Evolutionary conservation across 257 asterid genomes (phyloP).

Genomic region (Scutellaria galericulata): DNA sequence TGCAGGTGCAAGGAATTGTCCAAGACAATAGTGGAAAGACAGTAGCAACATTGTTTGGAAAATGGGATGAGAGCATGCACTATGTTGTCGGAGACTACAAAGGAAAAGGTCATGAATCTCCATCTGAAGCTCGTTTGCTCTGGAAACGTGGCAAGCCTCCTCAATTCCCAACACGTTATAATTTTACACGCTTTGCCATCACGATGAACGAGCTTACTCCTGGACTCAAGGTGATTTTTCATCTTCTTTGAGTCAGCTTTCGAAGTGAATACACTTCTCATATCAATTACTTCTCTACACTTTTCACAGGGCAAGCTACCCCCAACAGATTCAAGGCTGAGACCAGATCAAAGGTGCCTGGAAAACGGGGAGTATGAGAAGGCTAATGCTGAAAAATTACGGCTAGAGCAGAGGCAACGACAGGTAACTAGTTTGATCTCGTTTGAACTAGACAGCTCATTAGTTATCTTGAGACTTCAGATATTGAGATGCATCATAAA

Average conservation of each 20-base stretch:
- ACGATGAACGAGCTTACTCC: conserved; percentile 87
- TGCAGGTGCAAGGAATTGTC: conserved; percentile 92
- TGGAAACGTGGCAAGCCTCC: conserved; percentile 92
- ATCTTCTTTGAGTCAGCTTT: no score
- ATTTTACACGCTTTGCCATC: conserved; percentile 85
- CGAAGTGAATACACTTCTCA: no score
- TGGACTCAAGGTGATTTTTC: conserved; percentile 65
- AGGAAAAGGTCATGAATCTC: conserved; percentile 65
- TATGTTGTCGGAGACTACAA: conserved; percentile 72
- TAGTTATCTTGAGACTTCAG: neutral
- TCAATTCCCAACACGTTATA: conserved; percentile 80
- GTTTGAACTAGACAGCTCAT: neutral
- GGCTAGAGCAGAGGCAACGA: conserved; percentile 92
- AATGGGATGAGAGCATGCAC: conserved; percentile 97
- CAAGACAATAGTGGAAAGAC: conserved; percentile 86
- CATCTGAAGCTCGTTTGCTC: conserved; percentile 69
- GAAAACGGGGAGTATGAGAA: conserved; percentile 86
- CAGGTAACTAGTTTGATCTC: conserved; percentile 58
- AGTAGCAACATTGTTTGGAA: conserved; percentile 82
- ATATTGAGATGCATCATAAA: neutral
- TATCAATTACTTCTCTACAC: neutral
- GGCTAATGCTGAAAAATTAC: conserved; percentile 81
- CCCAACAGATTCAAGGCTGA: conserved; percentile 94
- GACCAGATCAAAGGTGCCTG: conserved; percentile 97
- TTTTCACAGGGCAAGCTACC: conserved; percentile 82